Evolutionary conservation across 352 stramenopile genomes (phyloP).

Genomic region (Globisporangium carolinianum): DNA sequence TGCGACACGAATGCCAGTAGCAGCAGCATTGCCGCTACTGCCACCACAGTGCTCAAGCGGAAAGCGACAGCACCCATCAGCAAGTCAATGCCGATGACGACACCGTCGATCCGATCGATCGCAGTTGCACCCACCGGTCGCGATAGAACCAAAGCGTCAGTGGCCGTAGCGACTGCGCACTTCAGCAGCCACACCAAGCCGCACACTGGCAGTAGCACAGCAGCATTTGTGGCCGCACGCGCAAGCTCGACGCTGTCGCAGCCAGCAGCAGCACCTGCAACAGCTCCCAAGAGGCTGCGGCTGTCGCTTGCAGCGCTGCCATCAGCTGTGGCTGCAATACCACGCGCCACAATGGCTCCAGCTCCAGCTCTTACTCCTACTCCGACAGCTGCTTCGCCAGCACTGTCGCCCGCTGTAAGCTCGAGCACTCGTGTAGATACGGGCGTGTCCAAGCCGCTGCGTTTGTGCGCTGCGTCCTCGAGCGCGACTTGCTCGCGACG

Average conservation of each 20-base stretch:
- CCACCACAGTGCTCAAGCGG: slow-evolving; percentile 1
- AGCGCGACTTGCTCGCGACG: slow-evolving; percentile 40
- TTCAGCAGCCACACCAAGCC: neutral
- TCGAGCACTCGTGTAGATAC: no score
- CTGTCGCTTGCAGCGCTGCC: no score
- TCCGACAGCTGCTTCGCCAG: no score
- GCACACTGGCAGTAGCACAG: neutral
- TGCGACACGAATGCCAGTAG: neutral
- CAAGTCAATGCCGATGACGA: slow-evolving; percentile 3
- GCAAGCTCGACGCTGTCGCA: no score
- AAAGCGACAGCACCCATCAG: slow-evolving; percentile 6
- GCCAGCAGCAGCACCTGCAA: neutral
- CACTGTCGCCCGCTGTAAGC: no score
- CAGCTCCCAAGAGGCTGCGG: no score
- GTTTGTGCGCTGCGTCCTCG: slow-evolving; percentile 34
- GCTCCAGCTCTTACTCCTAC: neutral
- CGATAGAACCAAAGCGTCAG: neutral
- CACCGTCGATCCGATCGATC: neutral
- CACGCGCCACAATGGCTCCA: neutral
- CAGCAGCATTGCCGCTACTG: neutral
- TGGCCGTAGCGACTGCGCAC: neutral
- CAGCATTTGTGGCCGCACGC: neutral
- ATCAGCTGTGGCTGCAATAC: neutral
- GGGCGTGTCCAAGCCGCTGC: neutral
- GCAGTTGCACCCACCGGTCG: no score